A percentile compares a stretch with the other conserved stretches of the same genome.
These are phyloP conservation scores for Elsinoe batatas DNA, from an alignment of 2,329 filamentous ascomycete species.

Conservation along the genomic window DNA sequence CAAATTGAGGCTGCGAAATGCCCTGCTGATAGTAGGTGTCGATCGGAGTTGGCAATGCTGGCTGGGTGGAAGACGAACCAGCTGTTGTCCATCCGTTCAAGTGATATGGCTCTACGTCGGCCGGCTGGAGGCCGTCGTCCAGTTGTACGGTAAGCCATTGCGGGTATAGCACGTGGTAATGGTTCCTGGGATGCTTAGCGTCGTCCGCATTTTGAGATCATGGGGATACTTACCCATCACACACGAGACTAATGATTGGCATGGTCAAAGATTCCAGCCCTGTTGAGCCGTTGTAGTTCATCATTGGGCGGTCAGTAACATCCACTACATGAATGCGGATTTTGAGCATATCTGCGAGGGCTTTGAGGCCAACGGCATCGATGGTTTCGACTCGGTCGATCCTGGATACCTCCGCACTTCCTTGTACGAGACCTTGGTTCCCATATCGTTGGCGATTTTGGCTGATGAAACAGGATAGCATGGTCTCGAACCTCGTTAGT, in stretches of 20 bases:
- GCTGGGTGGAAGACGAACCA: background rate
- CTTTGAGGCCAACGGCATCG: background rate
- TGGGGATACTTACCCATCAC: background rate
- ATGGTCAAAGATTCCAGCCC: background rate
- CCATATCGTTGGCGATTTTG: background rate
- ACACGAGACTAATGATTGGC: too few relatives aligned
- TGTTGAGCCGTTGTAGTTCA: background rate
- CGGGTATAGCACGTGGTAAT: background rate
- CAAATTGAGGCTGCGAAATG: background rate
- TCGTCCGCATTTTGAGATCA: background rate
- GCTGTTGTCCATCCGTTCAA: background rate
- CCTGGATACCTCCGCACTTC: background rate
- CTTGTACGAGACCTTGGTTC: background rate
- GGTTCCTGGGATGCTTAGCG: background rate
- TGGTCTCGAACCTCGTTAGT: too few relatives aligned
- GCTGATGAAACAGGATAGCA: slow-evolving; percentile 29
- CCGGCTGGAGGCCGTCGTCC: too few relatives aligned
- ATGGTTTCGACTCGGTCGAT: background rate
- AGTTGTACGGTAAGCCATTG: background rate
- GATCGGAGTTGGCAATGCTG: background rate
- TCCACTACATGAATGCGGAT: background rate
- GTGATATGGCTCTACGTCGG: background rate
- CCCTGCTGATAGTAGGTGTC: too few relatives aligned
- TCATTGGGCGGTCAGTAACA: background rate
- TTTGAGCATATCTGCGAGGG: background rate